Evolutionary conservation across 163 green algal genomes (phyloP).

Genomic region (Scenedesmus sp.): DNA sequence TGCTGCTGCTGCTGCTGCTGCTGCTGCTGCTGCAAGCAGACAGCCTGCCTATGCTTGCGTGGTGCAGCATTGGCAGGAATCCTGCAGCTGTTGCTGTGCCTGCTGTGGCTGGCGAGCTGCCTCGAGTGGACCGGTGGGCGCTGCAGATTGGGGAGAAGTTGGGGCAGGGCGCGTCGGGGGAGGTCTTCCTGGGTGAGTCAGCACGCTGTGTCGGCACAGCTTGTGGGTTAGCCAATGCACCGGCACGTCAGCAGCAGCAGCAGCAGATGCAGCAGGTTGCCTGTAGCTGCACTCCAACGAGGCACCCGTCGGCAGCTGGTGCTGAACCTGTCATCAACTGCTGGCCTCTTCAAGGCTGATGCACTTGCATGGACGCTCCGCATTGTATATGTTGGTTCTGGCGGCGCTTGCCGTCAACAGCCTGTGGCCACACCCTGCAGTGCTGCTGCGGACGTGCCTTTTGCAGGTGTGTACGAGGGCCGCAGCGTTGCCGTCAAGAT

Average conservation of each 20-base stretch:
- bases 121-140: conserved; percentile 40
- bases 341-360: no score
- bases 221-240: no score
- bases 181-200: conserved; percentile 57
- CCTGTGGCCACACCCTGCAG: not conserved
- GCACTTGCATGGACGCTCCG: no score
- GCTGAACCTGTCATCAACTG: no score
- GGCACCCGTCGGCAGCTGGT: no score
- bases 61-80: conserved; percentile 74
- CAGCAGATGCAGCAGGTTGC: not conserved
- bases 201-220: not conserved
- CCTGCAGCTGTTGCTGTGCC: conserved; percentile 56
- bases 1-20: conserved; percentile 15
- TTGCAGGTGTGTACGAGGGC: conserved; percentile 50
- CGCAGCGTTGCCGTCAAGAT: conserved; percentile 69
- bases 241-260: no score
- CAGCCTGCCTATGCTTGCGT: conserved; percentile 66
- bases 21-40: conserved; percentile 48
- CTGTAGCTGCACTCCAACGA: no score
- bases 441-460: not conserved
- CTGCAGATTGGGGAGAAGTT: conserved; percentile 64
- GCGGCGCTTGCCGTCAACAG: no score
- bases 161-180: conserved; percentile 69
- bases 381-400: no score
- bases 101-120: conserved; percentile 41